phyloP scores from a whole-genome alignment of 1,284 basidiomycete genomes.

The Rhodotorula sp. region DNA sequence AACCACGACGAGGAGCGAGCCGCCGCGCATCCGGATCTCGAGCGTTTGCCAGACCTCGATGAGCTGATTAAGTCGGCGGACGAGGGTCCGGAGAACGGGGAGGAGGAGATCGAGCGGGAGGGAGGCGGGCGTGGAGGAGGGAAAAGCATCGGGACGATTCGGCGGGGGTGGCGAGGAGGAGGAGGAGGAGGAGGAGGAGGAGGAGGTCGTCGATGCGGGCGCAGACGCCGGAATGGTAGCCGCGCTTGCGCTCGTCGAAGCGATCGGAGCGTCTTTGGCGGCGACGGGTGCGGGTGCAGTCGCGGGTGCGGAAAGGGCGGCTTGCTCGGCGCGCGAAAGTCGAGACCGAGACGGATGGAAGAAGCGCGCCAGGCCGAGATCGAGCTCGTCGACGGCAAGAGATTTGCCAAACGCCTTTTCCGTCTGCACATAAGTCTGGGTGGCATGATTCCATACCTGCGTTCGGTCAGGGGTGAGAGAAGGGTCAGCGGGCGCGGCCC shows the following conservation, averaged over 20 bases:
- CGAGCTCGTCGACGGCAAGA: slow-evolving; percentile 65
- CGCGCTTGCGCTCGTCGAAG: no score
- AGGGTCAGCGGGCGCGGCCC: not conserved
- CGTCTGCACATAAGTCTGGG: slow-evolving; percentile 59
- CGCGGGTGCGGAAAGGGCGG: slow-evolving; percentile 46
- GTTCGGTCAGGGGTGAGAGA: not conserved
- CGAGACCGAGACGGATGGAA: slow-evolving; percentile 59
- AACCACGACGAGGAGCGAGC: slow-evolving; percentile 77
- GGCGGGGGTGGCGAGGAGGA: not conserved
- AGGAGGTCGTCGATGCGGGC: not conserved
- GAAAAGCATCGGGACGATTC: not conserved
- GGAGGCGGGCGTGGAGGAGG: slow-evolving; percentile 48
- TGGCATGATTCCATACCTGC: slow-evolving; percentile 71
- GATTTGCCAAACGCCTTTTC: slow-evolving; percentile 79
- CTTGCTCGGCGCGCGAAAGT: slow-evolving; percentile 22
- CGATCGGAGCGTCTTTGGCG: no score
- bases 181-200: not conserved
- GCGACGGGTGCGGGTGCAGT: not conserved
- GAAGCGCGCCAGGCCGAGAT: slow-evolving; percentile 70
- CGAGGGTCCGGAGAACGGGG: slow-evolving; percentile 61
- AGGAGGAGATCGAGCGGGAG: slow-evolving; percentile 61
- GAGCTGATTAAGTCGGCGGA: slow-evolving; percentile 61
- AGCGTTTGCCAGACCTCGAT: slow-evolving; percentile 56
- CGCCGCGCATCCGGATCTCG: slow-evolving; percentile 77
- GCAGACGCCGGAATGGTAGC: no score